Evolutionary conservation across 495 filamentous ascomycete species (phyloP).

Genomic region (Amniculicola lignicola): DNA sequence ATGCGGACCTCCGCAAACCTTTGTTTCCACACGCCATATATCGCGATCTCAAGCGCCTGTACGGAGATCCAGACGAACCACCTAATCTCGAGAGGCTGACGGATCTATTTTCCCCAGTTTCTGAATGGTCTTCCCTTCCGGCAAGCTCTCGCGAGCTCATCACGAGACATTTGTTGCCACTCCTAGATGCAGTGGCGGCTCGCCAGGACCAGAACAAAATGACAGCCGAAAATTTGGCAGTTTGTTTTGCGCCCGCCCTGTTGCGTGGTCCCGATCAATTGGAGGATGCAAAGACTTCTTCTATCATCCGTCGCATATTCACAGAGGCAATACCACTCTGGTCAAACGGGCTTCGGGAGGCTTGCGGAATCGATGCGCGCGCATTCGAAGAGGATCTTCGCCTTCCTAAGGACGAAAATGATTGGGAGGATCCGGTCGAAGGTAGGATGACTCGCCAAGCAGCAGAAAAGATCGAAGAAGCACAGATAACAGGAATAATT

Average conservation of each 20-base stretch:
- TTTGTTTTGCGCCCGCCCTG: constrained; percentile 50
- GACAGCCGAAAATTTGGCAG: constrained; percentile 50
- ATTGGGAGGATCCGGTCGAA: constrained; percentile 45
- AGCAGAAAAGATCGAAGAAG: constrained; percentile 14
- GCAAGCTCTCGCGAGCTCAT: constrained; percentile 47
- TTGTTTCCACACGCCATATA: constrained; percentile 50
- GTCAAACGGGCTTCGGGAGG: constrained; percentile 36
- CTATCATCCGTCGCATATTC: constrained; percentile 45
- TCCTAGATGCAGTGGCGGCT: constrained; percentile 47
- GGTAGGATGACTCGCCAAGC: constrained; percentile 11
- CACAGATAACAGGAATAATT: constrained; percentile 37
- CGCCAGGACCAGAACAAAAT: constrained; percentile 51
- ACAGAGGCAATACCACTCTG: constrained; percentile 44
- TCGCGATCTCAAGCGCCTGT: constrained; percentile 39
- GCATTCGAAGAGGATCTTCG: constrained; percentile 35
- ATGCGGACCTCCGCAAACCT: constrained; percentile 52
- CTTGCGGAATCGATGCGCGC: constrained; percentile 28
- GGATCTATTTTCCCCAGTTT: constrained; percentile 40
- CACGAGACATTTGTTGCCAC: constrained; percentile 50
- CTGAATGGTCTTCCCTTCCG: constrained; percentile 43
- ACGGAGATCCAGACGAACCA: constrained; percentile 32
- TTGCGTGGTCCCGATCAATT: constrained; percentile 46
- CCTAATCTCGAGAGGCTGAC: constrained; percentile 34
- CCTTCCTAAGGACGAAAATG: constrained; percentile 32
- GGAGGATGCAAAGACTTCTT: constrained; percentile 49